Percentiles rank a stretch among this genome's conserved stretches.
phyloP scores from a whole-genome alignment of 2,329 filamentous ascomycete genomes.

The Emmonsiellopsis sp. region DNA sequence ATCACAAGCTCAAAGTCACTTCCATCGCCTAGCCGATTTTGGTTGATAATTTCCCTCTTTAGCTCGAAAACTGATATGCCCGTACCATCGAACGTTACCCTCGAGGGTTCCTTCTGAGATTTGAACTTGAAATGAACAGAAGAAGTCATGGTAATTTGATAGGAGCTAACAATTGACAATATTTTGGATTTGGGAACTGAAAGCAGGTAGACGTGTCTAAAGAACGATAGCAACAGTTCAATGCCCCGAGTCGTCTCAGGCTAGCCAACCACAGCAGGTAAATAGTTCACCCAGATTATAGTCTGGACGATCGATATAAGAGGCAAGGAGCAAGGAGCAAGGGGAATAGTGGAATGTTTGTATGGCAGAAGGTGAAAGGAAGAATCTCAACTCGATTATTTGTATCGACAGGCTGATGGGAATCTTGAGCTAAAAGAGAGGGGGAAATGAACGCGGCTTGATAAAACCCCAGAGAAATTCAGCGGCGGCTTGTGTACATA shows the following conservation, averaged over 20 bases:
- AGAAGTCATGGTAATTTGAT: constrained; percentile 61
- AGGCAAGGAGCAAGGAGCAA: not conserved
- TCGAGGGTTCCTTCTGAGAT: constrained; percentile 88
- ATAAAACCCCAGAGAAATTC: constrained; percentile 24
- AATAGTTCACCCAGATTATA: not conserved
- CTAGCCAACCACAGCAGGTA: not conserved
- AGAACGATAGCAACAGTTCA: constrained; percentile 14
- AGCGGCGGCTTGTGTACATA: constrained; percentile 19
- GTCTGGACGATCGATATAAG: constrained; percentile 2
- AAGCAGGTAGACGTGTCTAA: constrained; percentile 3
- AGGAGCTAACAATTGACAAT: constrained; percentile 10
- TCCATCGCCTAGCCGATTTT: constrained; percentile 87
- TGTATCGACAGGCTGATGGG: constrained; percentile 1
- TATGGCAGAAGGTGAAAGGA: not conserved
- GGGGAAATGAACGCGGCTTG: not conserved
- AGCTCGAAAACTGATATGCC: constrained; percentile 97
- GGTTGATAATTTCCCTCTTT: constrained; percentile 95
- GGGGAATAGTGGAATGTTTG: not conserved
- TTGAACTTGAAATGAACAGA: constrained; percentile 99
- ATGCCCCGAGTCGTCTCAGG: not conserved
- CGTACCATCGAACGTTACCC: constrained; percentile 94
- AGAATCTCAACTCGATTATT: constrained; percentile 2
- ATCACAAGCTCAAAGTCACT: constrained; percentile 94
- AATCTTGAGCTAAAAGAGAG: not conserved
- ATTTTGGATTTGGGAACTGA: constrained; percentile 11